Conservation (phyloP, 176 grass and related monocot genomes). For the Tuctoria greenei region DNA sequence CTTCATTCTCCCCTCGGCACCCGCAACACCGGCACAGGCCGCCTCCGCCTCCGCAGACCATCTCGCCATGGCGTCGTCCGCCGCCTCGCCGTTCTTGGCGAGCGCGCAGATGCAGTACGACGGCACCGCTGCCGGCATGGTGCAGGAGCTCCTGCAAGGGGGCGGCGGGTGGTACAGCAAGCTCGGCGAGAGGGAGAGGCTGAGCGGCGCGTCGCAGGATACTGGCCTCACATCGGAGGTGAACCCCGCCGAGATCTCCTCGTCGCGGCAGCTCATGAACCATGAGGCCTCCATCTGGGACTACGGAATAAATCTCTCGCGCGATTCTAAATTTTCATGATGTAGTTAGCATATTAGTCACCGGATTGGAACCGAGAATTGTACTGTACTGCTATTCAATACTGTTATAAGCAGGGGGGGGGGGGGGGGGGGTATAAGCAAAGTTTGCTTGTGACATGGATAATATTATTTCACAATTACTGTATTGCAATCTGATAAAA, state of each 20-base stretch:
- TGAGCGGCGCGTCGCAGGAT: conserved; percentile 53
- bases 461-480: neutral
- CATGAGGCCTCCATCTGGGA: conserved; percentile 43
- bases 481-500: neutral
- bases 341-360: neutral
- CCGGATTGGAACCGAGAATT: neutral
- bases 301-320: conserved; percentile 22
- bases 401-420: neutral
- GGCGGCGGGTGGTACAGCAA: conserved; percentile 49
- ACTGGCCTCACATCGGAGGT: conserved; percentile 59
- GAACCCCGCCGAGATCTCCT: conserved; percentile 60
- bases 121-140: neutral
- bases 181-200: conserved; percentile 37
- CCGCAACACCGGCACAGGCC: neutral
- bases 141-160: conserved; percentile 33
- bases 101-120: conserved; percentile 33
- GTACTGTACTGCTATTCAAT: neutral
- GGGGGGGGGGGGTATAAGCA: too few relatives aligned
- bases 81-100: conserved; percentile 17
- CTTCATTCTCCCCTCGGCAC: conserved; percentile 12
- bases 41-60: neutral
- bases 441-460: neutral
- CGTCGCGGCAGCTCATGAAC: conserved; percentile 38
- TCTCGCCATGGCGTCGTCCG: neutral
- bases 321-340: neutral